phyloP scores from a whole-genome alignment of 2,329 filamentous ascomycete genomes.

The Coniochaeta prunicola region DNA sequence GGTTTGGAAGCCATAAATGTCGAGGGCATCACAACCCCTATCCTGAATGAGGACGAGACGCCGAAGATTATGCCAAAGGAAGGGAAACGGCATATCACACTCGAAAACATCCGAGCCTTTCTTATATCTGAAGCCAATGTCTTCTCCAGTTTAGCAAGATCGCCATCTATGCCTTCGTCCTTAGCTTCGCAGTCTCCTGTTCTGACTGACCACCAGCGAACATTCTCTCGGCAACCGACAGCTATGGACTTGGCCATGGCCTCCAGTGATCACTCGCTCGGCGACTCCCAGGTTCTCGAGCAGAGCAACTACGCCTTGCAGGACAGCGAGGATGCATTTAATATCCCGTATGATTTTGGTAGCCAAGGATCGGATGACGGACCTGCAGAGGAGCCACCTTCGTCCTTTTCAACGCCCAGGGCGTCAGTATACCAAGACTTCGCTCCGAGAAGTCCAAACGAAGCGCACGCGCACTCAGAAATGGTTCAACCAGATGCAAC shows the following conservation, averaged over 20 bases:
- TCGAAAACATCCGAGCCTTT: constrained; percentile 57
- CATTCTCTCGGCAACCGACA: not conserved
- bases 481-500: constrained; percentile 18
- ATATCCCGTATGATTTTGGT: constrained; percentile 47
- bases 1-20: constrained; percentile 58
- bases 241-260: constrained; percentile 9
- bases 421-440: constrained; percentile 39
- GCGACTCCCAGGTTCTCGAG: constrained; percentile 22
- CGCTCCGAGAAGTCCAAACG: not conserved
- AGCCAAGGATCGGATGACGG: constrained; percentile 26
- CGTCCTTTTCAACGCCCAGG: constrained; percentile 41
- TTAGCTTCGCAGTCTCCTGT: constrained; percentile 38
- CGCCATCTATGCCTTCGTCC: constrained; percentile 53
- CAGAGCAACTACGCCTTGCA: constrained; percentile 27
- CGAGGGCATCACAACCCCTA: constrained; percentile 52
- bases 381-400: constrained; percentile 21
- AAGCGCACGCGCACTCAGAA: constrained; percentile 20
- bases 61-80: constrained; percentile 42
- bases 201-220: constrained; percentile 15
- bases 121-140: constrained; percentile 61
- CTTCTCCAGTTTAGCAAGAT: constrained; percentile 52
- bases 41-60: constrained; percentile 18
- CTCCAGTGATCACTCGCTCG: constrained; percentile 18
- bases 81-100: constrained; percentile 57
- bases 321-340: constrained; percentile 49